A percentile compares a stretch with the other conserved stretches of the same genome.
Evolutionary conservation across 495 filamentous ascomycete species (phyloP).

Genomic region (Podospora australis): DNA sequence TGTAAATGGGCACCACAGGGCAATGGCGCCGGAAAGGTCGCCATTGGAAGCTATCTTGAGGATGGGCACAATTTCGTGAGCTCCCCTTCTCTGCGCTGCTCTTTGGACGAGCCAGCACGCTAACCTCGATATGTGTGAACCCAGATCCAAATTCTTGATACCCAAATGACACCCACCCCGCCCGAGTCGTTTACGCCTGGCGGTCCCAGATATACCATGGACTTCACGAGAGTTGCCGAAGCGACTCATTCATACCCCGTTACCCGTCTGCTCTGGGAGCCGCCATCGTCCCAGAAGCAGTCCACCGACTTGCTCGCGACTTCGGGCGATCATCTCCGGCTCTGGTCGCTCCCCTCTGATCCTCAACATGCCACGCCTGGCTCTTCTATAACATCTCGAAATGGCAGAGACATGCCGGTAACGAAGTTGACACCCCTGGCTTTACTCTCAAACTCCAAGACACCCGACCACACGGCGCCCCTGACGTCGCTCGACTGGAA

Average conservation of each 20-base stretch:
- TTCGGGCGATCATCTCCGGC: conserved; percentile 88
- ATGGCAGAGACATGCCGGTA: conserved; percentile 55
- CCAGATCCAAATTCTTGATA: conserved; percentile 97
- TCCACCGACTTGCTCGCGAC: conserved; percentile 95
- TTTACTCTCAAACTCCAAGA: conserved; percentile 93
- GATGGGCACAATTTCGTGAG: conserved; percentile 96
- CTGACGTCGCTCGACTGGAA: conserved; percentile 98
- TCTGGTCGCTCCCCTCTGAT: conserved; percentile 81
- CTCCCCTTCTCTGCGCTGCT: conserved; percentile 1
- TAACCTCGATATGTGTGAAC: background rate
- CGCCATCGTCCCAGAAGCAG: conserved; percentile 91
- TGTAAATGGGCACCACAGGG: conserved; percentile 92
- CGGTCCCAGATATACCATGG: conserved; percentile 65
- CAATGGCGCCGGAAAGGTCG: conserved; percentile 80
- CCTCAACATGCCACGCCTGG: conserved; percentile 42
- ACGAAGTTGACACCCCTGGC: conserved; percentile 92
- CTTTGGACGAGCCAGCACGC: too few species aligned
- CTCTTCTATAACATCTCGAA: conserved; percentile 70
- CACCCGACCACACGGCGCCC: conserved; percentile 93
- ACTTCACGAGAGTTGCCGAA: conserved; percentile 93
- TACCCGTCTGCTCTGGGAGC: conserved; percentile 94
- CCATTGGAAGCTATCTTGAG: conserved; percentile 91
- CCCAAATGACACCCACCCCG: conserved; percentile 65
- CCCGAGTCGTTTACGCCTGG: conserved; percentile 65
- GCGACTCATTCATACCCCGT: conserved; percentile 97